Evolutionary conservation across 1,139 yeast genomes (phyloP), one percentile per base, ranked within the genome.

Genomic region (Scheffersomyces illinoinensis): DNA sequence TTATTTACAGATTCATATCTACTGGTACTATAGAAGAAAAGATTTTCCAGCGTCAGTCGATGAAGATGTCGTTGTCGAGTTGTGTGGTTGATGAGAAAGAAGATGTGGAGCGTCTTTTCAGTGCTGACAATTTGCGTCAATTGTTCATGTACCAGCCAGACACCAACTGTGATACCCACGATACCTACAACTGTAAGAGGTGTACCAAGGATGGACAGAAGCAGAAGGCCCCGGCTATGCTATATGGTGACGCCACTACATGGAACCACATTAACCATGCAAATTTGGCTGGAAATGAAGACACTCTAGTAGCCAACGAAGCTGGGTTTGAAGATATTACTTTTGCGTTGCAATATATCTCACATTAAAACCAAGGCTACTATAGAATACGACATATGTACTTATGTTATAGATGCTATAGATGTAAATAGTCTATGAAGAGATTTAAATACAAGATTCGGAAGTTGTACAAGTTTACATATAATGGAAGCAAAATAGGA

Each of bases 21-120:
- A 93, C 98, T 0, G 99, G 99, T 23, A 88, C 98, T 0, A 95
- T 95, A 58, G 99, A 95, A 70, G 99, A 95, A 68, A 95, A 95
- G 75, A 95, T 95, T 43, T 92, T 91, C 75, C 99, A 95, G 75
- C 82, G 99, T 59, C 99, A 95, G 72, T 88, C 96, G n/a, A 95
- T 96, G 91, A 95, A 95, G 69, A 84, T 95, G 76, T 91, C 96
- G 57, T 78, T 95, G 54, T 91, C 97, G 18, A 91, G 98, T 5
- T 93, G 98, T 75, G 99, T 95, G 47, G 99, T 95, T 50, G 99
- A 95, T 76, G 97, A 95, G 59, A 93, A 90, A 63, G 97, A 91
- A 66, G 98, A 93, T 65, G 99, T 95, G 20, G 99, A 95, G 68
- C 80, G 99, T 61, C 82, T 93, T 55, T 95, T 93, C 71, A 90